Conservation (phyloP, 1,284 basidiomycete species). For the Sutorius eximius region DNA sequence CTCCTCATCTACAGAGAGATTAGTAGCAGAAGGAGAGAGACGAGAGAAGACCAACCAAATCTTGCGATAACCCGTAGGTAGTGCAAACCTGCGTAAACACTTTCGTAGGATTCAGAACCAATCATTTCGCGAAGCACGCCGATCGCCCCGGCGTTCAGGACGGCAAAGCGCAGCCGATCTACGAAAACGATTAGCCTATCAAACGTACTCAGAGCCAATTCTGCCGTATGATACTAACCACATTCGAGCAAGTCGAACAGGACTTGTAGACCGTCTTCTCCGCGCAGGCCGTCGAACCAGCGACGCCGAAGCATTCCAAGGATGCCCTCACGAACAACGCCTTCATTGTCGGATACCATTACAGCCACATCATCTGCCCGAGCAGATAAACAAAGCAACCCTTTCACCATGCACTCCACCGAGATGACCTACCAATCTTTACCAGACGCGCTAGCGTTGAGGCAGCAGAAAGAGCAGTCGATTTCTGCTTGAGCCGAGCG, state of each 20-base stretch:
- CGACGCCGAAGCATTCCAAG: slow-evolving; percentile 25
- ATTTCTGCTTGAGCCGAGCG: slow-evolving; percentile 14
- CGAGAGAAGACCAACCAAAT: slow-evolving; percentile 14
- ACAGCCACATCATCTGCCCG: slow-evolving; percentile 18
- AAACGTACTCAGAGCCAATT: neutral
- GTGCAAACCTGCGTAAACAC: slow-evolving; percentile 22
- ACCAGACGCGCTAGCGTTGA: slow-evolving; percentile 18
- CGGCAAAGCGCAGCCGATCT: slow-evolving; percentile 16
- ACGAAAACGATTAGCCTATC: neutral
- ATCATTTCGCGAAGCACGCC: slow-evolving; percentile 18
- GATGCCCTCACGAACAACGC: slow-evolving; percentile 8
- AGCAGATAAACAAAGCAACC: neutral
- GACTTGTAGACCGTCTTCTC: slow-evolving; percentile 29
- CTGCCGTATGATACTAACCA: slow-evolving; percentile 13
- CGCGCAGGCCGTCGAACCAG: slow-evolving; percentile 29
- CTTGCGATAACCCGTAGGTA: slow-evolving; percentile 22
- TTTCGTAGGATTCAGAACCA: slow-evolving; percentile 2
- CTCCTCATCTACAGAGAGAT: slow-evolving; percentile 6
- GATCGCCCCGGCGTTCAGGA: slow-evolving; percentile 19
- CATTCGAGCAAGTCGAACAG: slow-evolving; percentile 19
- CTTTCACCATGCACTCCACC: neutral
- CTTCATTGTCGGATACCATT: slow-evolving; percentile 10
- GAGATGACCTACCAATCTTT: slow-evolving; percentile 19
- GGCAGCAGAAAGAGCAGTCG: slow-evolving; percentile 23
- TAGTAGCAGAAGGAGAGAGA: neutral